Evolutionary conservation across 208 protist species (phyloP).

Genomic region (Trichomonas tenax): DNA sequence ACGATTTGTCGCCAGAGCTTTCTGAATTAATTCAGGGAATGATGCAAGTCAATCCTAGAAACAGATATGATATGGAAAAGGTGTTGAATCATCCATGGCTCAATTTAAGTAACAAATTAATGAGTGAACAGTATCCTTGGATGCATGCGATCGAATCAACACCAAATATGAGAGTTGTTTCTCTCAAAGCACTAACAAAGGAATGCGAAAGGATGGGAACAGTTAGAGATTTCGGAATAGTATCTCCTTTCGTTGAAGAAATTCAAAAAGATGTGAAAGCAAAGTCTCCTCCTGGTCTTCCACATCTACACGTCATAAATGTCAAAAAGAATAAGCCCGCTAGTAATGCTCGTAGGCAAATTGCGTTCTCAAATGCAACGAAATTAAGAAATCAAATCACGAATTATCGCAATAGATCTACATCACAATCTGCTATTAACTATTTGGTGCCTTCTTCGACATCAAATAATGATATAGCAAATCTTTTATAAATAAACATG

Average conservation of each 20-base stretch:
- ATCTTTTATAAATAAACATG: not conserved
- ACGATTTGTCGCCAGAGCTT: not conserved
- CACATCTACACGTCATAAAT: not conserved
- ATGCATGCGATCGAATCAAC: not conserved
- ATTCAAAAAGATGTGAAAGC: not conserved
- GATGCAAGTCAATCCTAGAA: not conserved
- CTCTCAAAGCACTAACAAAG: not conserved
- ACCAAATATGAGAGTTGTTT: not conserved
- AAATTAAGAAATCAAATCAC: not conserved
- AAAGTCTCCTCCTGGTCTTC: not conserved
- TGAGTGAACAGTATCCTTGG: not conserved
- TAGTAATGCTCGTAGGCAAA: not conserved
- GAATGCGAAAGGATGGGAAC: not conserved
- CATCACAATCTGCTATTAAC: not conserved
- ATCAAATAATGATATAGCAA: not conserved
- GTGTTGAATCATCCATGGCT: not conserved
- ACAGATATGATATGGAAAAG: not conserved
- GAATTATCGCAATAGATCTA: not conserved
- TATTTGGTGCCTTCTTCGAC: not conserved
- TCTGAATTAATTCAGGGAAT: not conserved
- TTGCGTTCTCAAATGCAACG: not conserved
- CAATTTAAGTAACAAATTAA: not conserved
- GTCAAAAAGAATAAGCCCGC: not conserved
- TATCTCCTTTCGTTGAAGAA: constrained; percentile 4
- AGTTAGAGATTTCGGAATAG: not conserved